Evolutionary conservation across 768 basidiomycete genomes (phyloP).

Genomic region (Tulasnella sp.): DNA sequence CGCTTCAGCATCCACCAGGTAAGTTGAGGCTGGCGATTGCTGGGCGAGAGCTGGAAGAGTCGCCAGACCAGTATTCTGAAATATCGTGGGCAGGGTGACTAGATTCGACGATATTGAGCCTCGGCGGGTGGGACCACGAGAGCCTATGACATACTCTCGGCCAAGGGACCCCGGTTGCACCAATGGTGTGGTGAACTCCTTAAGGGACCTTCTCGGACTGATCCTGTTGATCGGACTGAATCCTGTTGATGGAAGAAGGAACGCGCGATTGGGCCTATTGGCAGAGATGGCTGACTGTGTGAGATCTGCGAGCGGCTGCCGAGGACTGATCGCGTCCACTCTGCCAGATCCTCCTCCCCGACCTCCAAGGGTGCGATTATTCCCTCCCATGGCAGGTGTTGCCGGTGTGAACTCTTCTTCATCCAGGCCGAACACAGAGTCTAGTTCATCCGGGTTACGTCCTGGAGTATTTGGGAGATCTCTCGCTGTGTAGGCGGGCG

Average conservation of each 20-base stretch:
- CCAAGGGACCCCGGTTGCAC: too few species aligned
- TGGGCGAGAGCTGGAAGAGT: slow-evolving; percentile 15
- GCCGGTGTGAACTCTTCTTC: slow-evolving; percentile 11
- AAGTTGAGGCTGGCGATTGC: neutral
- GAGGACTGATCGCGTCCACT: too few species aligned
- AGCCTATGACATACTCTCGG: too few species aligned
- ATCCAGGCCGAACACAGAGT: neutral
- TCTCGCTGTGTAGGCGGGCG: slow-evolving; percentile 27
- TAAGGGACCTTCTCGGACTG: too few species aligned
- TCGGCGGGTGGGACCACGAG: neutral
- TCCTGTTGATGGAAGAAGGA: too few species aligned
- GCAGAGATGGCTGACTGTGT: too few species aligned
- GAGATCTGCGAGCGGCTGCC: too few species aligned
- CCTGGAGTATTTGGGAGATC: slow-evolving; percentile 24
- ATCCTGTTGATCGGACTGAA: too few species aligned
- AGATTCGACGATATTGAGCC: slow-evolving; percentile 8
- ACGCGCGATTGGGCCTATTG: too few species aligned
- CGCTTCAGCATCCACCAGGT: neutral
- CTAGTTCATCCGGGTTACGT: slow-evolving; percentile 18
- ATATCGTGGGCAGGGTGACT: slow-evolving; percentile 20
- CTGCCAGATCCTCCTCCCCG: too few species aligned
- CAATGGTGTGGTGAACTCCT: too few species aligned
- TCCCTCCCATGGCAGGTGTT: neutral
- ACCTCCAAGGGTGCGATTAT: neutral
- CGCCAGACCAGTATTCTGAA: slow-evolving; percentile 21